Base-by-base conservation (phyloP, 2,329 filamentous ascomycete species). In the Berkeleyomyces rouxiae region DNA sequence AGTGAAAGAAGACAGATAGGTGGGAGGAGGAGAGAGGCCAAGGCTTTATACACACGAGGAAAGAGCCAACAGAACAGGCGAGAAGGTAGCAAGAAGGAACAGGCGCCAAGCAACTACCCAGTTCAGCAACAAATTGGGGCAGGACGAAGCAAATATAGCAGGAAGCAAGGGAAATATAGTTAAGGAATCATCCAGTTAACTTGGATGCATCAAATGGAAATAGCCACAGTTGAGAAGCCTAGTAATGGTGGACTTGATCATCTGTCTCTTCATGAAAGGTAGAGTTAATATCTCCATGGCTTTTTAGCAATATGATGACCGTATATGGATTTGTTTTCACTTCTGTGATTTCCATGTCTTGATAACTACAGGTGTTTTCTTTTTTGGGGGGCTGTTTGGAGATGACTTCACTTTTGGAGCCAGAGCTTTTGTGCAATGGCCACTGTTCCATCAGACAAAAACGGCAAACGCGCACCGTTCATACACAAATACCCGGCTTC, bases 91-190 rank as follows among this genome's bases (percentile, higher is more conserved):
- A 36, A 31, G 58, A 23, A 57, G 51, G 49, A 58, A 39, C 31
- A 47, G 37, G 33, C 43, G 40, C 58, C 58, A 59, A 47, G 42
- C 36, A 39, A 13, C 16, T 55, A n/a, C 43, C 43, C 43, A 46
- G 43, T 46, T 46, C 43, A 46, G 43, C 43, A 46, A 46, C 43
- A 46, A 7, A 46, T 55, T 39, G 51, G 49, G 51, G 51, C 33
- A 55, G 33, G 39, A n/a, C 51, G 51, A 55, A 55, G 51, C 51
- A 55, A 55, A 55, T 55, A 55, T 55, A 55, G 51, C 31, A 55
- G 51, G 49, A 36, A 55, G 51, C 51, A 55, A 10, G 51, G 33
- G 39, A 46, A 55, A 55, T 55, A 55, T 55, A 36, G 23, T 23
- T 23, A 23, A 31, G 51, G 51, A 55, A 55, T 39, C 46, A 49